Conservation (phyloP, 208 protist species). For the Acanthamoeba triangularis region DNA sequence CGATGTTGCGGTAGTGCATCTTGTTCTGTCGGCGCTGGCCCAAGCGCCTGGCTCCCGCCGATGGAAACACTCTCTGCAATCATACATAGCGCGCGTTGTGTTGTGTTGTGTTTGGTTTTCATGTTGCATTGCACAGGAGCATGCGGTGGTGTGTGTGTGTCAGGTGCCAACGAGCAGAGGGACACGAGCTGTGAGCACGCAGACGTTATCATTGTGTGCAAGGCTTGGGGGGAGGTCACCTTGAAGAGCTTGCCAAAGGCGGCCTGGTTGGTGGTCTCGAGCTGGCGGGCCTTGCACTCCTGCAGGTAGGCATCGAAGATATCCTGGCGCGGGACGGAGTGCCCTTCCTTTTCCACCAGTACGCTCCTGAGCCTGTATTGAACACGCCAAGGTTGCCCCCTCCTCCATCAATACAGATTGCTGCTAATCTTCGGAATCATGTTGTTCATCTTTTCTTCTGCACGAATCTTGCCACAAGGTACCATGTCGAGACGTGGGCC, state of each 20-base stretch:
- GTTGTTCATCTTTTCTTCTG: too few relatives aligned
- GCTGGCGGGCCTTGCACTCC: background rate
- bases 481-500: too few relatives aligned
- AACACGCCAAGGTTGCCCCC: too few relatives aligned
- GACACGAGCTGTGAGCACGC: too few relatives aligned
- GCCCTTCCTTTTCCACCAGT: background rate
- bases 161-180: too few relatives aligned
- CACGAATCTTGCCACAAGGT: too few relatives aligned
- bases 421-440: too few relatives aligned
- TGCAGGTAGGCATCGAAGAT: background rate
- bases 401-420: too few relatives aligned
- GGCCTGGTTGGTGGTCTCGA: background rate
- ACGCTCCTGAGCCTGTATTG: background rate
- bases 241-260: constrained; percentile 44
- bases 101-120: too few relatives aligned
- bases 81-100: background rate
- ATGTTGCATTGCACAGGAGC: background rate
- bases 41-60: background rate
- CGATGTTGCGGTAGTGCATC: constrained; percentile 19
- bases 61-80: background rate
- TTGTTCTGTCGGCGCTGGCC: constrained; percentile 5
- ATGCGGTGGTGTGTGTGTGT: background rate
- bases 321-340: background rate
- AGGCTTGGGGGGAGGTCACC: background rate
- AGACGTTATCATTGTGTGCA: background rate